Conservation (phyloP, 805 yeast species). For the Wickerhamiella galacta region DNA sequence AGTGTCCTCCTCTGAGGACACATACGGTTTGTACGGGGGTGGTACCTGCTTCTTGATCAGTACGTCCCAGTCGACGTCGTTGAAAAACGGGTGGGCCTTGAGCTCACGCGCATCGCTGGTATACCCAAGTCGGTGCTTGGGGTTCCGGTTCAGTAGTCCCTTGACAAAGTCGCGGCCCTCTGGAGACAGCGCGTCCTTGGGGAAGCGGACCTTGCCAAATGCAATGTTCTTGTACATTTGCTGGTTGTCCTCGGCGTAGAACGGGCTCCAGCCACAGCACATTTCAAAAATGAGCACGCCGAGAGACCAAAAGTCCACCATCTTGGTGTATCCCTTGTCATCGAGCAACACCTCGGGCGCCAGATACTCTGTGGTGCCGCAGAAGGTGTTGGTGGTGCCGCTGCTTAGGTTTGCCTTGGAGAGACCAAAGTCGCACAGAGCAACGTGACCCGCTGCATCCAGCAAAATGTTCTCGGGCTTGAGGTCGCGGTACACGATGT, state of each 20-base stretch:
- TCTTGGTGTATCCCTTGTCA: slow-evolving; percentile 91
- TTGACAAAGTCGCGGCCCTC: slow-evolving; percentile 94
- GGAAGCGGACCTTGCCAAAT: slow-evolving; percentile 93
- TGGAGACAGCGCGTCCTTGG: slow-evolving; percentile 80
- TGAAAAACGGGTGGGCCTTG: slow-evolving; percentile 80
- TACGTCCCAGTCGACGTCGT: slow-evolving; percentile 79
- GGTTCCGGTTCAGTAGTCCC: slow-evolving; percentile 87
- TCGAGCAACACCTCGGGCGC: slow-evolving; percentile 94
- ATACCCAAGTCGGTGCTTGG: slow-evolving; percentile 87
- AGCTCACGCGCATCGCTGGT: slow-evolving; percentile 82
- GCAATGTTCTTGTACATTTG: slow-evolving; percentile 99
- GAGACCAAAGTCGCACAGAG: slow-evolving; percentile 91
- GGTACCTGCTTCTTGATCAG: slow-evolving; percentile 67
- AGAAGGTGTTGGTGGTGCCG: slow-evolving; percentile 81
- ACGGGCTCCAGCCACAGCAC: slow-evolving; percentile 99
- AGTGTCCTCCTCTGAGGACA: slow-evolving; percentile 80
- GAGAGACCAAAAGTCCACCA: slow-evolving; percentile 98
- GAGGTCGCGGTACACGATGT: slow-evolving; percentile 88
- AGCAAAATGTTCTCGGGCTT: slow-evolving; percentile 91
- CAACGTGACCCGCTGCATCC: slow-evolving; percentile 95
- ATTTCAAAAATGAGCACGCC: slow-evolving; percentile 95
- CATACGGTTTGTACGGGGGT: slow-evolving; percentile 94
- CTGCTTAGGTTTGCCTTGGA: slow-evolving; percentile 81
- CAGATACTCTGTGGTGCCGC: slow-evolving; percentile 95
- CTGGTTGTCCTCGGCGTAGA: slow-evolving; percentile 93